Base-by-base conservation (phyloP, 352 stramenopile species). In the Phytophthora macrochlamydospora region DNA sequence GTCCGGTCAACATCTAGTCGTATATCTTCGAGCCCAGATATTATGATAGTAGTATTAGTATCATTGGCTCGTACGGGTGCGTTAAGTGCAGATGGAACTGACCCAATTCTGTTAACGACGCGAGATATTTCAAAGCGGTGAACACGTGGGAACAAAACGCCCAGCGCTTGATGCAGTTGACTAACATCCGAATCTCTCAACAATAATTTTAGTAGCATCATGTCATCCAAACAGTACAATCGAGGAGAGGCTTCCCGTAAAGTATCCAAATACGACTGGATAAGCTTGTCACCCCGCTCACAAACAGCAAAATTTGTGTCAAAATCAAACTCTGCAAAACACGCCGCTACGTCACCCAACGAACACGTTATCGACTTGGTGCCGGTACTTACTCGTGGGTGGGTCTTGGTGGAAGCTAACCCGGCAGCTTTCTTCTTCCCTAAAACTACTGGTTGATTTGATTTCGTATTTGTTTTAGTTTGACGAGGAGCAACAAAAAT, bases 251-350 rank as follows among this genome's bases (percentile, higher is more conserved):
- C 75, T 30, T 69, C 70, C 18, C 78, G 74, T 9, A 85, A 24
- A 2, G 60, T 65, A 4, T 56, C 28, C 3, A 91, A 56, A 42
- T 89, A 91, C 7, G 59, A 64, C 4, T 57, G 67, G 14, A 89
- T 53, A 1, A 91, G 61, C 7, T 78, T 48, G 29, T 72, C 62
- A 0, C 71, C 80, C 49, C 56, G 49, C 42, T 89, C 78, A 49
- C 79, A 89, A 1, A 60, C 70, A 14, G 59, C 48, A 14, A 73
- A 52, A n/a, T 64, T 67, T 4, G 53, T 11, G 11, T 84, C 74
- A 42, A 91, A 91, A 33, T 91, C 76, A 52, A 91, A 91, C 11
- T 52, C 74, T n/a, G 76, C 60, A 44, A 89, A 91, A 24, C 60
- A 76, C n/a, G 71, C 29, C 11, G 78, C 45, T 31, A 88, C 60